A percentile compares a stretch with the other conserved stretches of the same genome.
These are phyloP conservation scores for Athelia sp. DNA, from an alignment of 1,284 basidiomycete genomes.

Conservation along the genomic window DNA sequence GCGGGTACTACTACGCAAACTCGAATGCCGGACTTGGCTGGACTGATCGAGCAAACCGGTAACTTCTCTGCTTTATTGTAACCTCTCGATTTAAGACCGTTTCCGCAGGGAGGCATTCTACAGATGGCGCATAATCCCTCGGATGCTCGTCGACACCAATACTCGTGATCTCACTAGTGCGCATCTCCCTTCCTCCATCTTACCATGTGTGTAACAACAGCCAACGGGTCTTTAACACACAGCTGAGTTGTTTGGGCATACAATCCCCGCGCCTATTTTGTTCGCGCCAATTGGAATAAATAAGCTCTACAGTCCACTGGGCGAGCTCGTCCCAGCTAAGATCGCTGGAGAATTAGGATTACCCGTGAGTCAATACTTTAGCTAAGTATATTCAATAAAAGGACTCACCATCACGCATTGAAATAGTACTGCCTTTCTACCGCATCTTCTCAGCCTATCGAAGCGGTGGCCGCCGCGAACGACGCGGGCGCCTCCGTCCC, in stretches of 20 bases:
- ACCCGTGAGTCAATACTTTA: slow-evolving; percentile 36
- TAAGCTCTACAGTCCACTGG: slow-evolving; percentile 46
- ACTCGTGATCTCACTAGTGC: slow-evolving; percentile 45
- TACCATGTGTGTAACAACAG: neutral
- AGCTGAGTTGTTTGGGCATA: slow-evolving; percentile 50
- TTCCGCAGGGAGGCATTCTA: slow-evolving; percentile 41
- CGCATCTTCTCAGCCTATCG: slow-evolving; percentile 47
- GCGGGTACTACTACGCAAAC: slow-evolving; percentile 51
- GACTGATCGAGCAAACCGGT: slow-evolving; percentile 51
- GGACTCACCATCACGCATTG: too few species aligned
- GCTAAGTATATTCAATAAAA: too few species aligned
- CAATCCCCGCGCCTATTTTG: slow-evolving; percentile 46
- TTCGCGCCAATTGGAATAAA: slow-evolving; percentile 59
- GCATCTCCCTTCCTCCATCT: slow-evolving; percentile 9
- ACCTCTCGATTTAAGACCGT: neutral
- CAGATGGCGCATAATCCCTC: slow-evolving; percentile 47
- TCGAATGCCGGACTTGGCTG: slow-evolving; percentile 54
- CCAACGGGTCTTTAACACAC: neutral
- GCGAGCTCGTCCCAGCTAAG: slow-evolving; percentile 50
- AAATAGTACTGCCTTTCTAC: slow-evolving; percentile 52
- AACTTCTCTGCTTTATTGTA: slow-evolving; percentile 6
- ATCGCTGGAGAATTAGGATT: slow-evolving; percentile 52
- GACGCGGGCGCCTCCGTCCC: slow-evolving; percentile 30
- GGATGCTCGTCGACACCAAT: slow-evolving; percentile 57
- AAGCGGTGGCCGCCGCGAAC: slow-evolving; percentile 47